Evolutionary conservation across 257 asterid species (phyloP).

Genomic region (Orobanche coerulescens): DNA sequence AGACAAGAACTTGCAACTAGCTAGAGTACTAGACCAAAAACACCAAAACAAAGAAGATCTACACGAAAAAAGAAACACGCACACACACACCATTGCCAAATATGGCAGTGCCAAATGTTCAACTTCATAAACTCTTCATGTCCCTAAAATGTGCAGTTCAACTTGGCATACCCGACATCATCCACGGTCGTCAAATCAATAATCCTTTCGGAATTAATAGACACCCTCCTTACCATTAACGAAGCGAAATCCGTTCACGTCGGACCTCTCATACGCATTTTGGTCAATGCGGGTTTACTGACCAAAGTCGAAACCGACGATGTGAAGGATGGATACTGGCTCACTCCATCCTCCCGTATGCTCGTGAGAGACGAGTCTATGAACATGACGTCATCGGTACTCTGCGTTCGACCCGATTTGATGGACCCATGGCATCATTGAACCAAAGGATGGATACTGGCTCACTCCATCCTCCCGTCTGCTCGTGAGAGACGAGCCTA

Average conservation of each 20-base stretch:
- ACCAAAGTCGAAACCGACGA: background rate
- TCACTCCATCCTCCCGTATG: slow-evolving; percentile 17
- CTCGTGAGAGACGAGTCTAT: slow-evolving; percentile 5
- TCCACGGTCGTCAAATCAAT: background rate
- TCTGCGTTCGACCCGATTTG: background rate
- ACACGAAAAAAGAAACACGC: no score
- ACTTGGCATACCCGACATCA: background rate
- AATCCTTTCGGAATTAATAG: background rate
- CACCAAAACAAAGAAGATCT: no score
- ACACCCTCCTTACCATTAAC: background rate
- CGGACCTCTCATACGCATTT: background rate
- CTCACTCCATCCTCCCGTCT: slow-evolving; percentile 18
- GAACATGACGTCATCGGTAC: background rate
- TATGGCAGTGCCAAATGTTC: background rate
- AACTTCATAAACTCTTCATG: background rate
- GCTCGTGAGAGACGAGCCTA: slow-evolving; percentile 7
- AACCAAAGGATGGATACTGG: background rate
- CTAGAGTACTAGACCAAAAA: no score
- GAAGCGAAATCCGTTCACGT: background rate
- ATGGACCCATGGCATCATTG: background rate
- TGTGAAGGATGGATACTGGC: background rate
- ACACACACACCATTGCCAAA: no score
- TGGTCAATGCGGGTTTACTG: slow-evolving; percentile 9
- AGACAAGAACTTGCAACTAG: no score
- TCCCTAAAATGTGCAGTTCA: background rate